Conservation (phyloP, 2,329 filamentous ascomycete species). For the Chaetomiaceae sp. region DNA sequence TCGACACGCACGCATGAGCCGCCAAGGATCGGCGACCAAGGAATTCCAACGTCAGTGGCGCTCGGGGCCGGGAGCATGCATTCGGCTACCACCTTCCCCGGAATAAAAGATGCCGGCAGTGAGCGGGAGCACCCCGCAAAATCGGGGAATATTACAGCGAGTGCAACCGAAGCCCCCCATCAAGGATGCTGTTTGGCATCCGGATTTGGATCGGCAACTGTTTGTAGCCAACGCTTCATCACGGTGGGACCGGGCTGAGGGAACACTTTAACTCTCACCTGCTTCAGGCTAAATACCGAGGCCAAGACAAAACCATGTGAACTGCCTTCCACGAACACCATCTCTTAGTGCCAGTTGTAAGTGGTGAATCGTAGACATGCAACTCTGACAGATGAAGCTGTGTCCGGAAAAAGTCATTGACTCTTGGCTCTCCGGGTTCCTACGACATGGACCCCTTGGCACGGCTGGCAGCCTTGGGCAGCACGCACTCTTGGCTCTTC, state of each 20-base stretch:
- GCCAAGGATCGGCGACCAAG: not conserved
- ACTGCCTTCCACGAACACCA: not conserved
- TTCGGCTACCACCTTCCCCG: conserved; percentile 4
- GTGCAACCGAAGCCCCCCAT: too few relatives aligned
- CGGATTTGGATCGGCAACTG: not conserved
- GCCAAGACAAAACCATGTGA: too few relatives aligned
- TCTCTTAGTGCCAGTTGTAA: not conserved
- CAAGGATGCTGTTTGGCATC: not conserved
- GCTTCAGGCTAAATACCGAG: conserved; percentile 10
- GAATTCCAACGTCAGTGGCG: not conserved
- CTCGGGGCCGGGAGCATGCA: not conserved
- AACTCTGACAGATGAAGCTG: not conserved
- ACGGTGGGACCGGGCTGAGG: not conserved
- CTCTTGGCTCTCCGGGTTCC: not conserved
- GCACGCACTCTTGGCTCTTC: not conserved
- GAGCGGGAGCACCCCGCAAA: conserved; percentile 5
- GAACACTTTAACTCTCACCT: not conserved
- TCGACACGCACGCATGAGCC: too few relatives aligned
- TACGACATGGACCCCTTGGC: not conserved
- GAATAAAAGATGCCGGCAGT: conserved; percentile 9
- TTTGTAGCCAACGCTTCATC: not conserved
- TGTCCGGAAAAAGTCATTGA: not conserved
- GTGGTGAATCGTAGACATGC: not conserved
- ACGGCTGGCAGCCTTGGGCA: too few relatives aligned
- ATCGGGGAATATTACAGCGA: not conserved